Conservation (phyloP, 805 yeast species). For the Isabelozyma pseudorhagii region DNA sequence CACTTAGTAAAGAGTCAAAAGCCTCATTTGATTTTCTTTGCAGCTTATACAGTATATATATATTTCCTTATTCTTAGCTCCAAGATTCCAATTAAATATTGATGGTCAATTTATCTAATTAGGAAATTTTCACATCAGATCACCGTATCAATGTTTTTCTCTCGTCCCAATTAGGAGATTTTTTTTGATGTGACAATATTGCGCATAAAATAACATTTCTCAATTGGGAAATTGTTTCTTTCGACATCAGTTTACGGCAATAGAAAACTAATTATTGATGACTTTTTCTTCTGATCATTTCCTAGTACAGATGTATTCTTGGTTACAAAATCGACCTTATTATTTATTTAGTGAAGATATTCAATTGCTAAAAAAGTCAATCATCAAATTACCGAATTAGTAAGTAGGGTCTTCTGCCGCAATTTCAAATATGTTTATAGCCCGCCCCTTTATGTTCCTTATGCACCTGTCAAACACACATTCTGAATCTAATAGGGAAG, state of each 20-base stretch:
- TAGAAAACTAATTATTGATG: neutral
- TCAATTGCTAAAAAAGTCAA: neutral
- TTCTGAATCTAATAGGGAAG: no score
- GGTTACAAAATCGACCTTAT: no score
- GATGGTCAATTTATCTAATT: neutral
- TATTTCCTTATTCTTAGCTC: neutral
- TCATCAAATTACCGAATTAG: neutral
- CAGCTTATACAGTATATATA: neutral
- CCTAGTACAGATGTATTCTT: neutral
- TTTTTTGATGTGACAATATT: neutral
- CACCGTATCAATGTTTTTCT: neutral
- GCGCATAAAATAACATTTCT: neutral
- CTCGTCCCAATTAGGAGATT: constrained; percentile 8
- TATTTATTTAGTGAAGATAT: no score
- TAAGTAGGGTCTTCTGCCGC: neutral
- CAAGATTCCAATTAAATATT: neutral
- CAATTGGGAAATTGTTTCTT: neutral
- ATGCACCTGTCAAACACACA: no score
- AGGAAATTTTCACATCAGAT: neutral
- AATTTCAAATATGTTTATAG: no score
- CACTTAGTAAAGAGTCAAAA: neutral
- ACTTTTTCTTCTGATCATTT: neutral
- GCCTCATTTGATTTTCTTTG: neutral
- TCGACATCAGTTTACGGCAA: neutral
- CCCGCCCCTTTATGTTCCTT: no score